A percentile compares a stretch with the other conserved stretches of the same genome.
Conservation (phyloP, 148 eudicot genomes). For the Spergularia bocconei region DNA sequence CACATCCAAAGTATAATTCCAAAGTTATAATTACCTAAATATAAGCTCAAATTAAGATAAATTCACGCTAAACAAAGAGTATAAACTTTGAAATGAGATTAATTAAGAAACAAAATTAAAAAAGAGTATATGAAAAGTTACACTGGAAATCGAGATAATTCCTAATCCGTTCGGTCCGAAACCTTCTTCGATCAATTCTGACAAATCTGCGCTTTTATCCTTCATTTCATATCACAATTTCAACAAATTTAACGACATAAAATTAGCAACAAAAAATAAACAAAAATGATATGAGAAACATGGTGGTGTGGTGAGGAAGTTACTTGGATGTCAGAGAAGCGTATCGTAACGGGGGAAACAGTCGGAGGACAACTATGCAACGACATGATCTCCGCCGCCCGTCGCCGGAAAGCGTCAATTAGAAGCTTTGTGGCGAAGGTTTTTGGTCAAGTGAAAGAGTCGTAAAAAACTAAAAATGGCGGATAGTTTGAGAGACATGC, state of each 20-base stretch:
- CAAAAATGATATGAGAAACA: too few relatives aligned
- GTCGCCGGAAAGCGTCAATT: background rate
- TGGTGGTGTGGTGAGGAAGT: background rate
- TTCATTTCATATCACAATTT: constrained; percentile 12
- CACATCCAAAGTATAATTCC: background rate
- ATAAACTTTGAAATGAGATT: background rate
- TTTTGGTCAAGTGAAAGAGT: background rate
- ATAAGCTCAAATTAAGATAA: background rate
- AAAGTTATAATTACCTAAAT: background rate
- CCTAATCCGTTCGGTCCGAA: constrained; percentile 88
- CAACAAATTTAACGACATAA: constrained; percentile 7
- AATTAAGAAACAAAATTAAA: background rate
- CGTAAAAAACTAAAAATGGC: constrained; percentile 22
- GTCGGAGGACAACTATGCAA: constrained; percentile 25
- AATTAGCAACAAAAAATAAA: too few relatives aligned
- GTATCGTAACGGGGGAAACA: constrained; percentile 44
- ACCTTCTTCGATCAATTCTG: constrained; percentile 70
- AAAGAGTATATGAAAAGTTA: constrained; percentile 20
- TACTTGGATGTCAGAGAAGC: constrained; percentile 53
- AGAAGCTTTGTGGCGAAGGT: too few relatives aligned
- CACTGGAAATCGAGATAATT: constrained; percentile 71
- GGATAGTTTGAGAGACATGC: constrained; percentile 13
- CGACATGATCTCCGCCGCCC: constrained; percentile 28
- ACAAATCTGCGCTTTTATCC: constrained; percentile 64
- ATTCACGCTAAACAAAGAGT: background rate